Percentiles rank a stretch among this genome's conserved stretches.
phyloP scores from a whole-genome alignment of 306 rosid genomes.

The Rubus parviflorus region DNA sequence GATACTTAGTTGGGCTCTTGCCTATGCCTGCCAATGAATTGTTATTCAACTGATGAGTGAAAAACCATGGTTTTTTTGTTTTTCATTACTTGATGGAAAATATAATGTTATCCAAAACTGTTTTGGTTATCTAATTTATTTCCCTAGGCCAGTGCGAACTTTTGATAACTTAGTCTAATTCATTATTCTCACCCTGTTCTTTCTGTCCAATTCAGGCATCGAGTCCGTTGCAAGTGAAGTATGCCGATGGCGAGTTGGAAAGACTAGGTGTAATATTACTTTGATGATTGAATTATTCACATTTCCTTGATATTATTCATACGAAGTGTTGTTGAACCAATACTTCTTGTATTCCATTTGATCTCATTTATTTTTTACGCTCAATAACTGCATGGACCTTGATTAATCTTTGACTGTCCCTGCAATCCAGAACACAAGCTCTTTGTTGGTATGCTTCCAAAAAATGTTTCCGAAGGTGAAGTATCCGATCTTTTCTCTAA shows the following conservation, averaged over 20 bases:
- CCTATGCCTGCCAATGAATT: constrained; percentile 24
- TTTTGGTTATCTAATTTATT: constrained; percentile 11
- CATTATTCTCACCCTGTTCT: constrained; percentile 34
- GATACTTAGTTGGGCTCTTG: constrained; percentile 39
- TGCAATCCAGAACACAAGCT: constrained; percentile 84
- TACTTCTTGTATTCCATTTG: constrained; percentile 8
- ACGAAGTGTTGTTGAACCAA: constrained; percentile 19
- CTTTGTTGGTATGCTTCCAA: constrained; percentile 98
- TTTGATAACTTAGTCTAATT: constrained; percentile 8
- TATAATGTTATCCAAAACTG: constrained; percentile 8
- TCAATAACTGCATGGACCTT: constrained; percentile 19
- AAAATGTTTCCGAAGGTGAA: constrained; percentile 83
- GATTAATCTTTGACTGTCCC: constrained; percentile 25
- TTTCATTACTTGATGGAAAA: constrained; percentile 8
- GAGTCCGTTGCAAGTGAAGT: constrained; percentile 99
- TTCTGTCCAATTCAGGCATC: constrained; percentile 77
- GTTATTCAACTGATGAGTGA: constrained; percentile 9
- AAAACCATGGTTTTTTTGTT: background rate
- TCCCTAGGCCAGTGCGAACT: constrained; percentile 3
- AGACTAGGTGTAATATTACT: constrained; percentile 70
- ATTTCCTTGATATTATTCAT: constrained; percentile 22
- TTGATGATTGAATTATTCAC: constrained; percentile 26
- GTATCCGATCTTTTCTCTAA: constrained; percentile 71
- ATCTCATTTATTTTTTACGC: constrained; percentile 20
- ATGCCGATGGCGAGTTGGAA: constrained; percentile 99